Evolutionary conservation across 495 filamentous ascomycete species (phyloP), one percentile per base, ranked within the genome.

Genomic region (Endocarpon pusillum): DNA sequence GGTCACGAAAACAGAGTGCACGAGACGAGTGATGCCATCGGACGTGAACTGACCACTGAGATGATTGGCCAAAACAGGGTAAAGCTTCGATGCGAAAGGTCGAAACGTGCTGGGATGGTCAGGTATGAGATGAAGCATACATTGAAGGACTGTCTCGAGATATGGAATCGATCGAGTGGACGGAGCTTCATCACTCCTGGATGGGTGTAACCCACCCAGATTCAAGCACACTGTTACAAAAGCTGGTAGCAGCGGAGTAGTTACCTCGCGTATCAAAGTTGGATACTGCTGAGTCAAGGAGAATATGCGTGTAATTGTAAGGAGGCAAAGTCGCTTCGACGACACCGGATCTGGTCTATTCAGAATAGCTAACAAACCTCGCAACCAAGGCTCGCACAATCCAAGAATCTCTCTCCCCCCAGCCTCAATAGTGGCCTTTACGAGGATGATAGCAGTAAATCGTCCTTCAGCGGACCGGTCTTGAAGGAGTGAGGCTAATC

Each of bases 211-310:
- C 23, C 69, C 71, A 33, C 80, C 54, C 17, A 82, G 55, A 46
- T 77, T 74, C 15, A 92, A 53, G 34, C 79, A 83, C 4, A 75
- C 63, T 7, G 71, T 72, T 34, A 81, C 65, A 42, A 83, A 91
- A 3, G 62, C 58, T 11, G 80, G 73, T 10, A 94, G 61, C 12
- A 71, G 77, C 7, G 85, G 85, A 3, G 83, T 91, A 1, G 81
- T 84, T 40, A 91, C 78, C 48, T 93, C 84, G 42, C 84, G 64
- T n/a, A 86, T 63, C 16, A 92, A 62, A 12, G 78, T 84, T 24
- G 73, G 79, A 55, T 83, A 79, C 33, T 73, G 71, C 42, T 83
- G 82, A 36, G 81, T 78, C 16, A 86, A 62, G 35, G 73, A 63
- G 62, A 82, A 92, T 36, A 91, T 84, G 42, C 77, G 75, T 15